Evolutionary conservation across 106 monocot genomes (phyloP).

Genomic region (Dioscorea dumetorum): DNA sequence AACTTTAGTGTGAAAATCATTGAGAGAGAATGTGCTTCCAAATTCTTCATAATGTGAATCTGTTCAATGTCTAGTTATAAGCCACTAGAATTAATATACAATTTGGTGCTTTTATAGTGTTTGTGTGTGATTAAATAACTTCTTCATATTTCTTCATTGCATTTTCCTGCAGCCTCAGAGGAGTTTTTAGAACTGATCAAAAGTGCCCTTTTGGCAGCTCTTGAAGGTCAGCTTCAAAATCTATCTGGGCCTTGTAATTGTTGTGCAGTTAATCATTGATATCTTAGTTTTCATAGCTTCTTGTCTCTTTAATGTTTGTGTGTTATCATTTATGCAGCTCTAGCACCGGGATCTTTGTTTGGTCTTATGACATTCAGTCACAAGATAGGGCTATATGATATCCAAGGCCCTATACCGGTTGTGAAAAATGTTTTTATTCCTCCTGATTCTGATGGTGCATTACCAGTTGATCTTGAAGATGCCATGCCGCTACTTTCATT

Average conservation of each 20-base stretch:
- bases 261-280: not conserved
- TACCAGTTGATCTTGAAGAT: constrained; percentile 84
- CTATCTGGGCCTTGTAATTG: not conserved
- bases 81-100: no score
- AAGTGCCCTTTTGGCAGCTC: constrained; percentile 89
- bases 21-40: no score
- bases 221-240: constrained; percentile 56
- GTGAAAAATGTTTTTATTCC: constrained; percentile 93
- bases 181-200: constrained; percentile 95
- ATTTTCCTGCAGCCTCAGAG: constrained; percentile 76
- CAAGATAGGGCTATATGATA: constrained; percentile 96
- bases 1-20: no score
- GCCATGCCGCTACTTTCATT: constrained; percentile 95
- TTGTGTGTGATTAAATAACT: no score
- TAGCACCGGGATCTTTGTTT: constrained; percentile 91
- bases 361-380: constrained; percentile 94
- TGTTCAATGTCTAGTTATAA: no score
- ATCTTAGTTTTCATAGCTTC: not conserved
- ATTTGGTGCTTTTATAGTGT: no score
- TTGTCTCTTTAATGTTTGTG: constrained; percentile 2
- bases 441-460: constrained; percentile 58
- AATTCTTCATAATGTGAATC: no score
- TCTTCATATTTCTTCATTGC: not conserved
- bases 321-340: constrained; percentile 43
- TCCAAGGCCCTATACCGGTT: constrained; percentile 92